Evolutionary conservation across 148 eudicot species (phyloP), one percentile per base, ranked within the genome.

Genomic region (Camellia sinensis): DNA sequence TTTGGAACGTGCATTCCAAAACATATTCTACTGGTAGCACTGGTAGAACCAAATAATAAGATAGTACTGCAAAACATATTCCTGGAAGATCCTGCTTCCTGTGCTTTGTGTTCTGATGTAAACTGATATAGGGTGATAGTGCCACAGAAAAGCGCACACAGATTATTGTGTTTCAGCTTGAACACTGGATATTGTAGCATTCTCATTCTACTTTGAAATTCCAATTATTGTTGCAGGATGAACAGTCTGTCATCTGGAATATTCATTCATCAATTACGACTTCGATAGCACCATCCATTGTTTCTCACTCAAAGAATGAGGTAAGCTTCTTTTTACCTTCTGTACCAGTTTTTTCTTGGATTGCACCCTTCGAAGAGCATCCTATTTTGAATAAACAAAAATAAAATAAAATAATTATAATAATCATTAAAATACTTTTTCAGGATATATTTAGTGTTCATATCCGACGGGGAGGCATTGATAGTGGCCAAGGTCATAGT

Each of bases 371-470:
- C 8, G 45, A 48, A 7, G 11, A 9, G 19, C 43, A 9, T 22
- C 66, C 67, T 71, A 19, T 52, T 61, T 53, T 48, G 18, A 15
- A 41, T 8, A 71, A 41, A 57, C 3, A 59, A 22, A 11, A 15
- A 70, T 60, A 44, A 41, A 29, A 29, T 29, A 29, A 29, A 29
- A 29, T 29, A 29, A 29, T 29, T 29, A 29, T 29, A 29, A 29
- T 29, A 29, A 29, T 29, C 37, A 15, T 22, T 7, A 21, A 13
- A 68, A 19, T 63, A 77, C 77, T 74, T 81, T 62, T 83, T 67
- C 91, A 96, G 99, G 99, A 96, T 87, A 6, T 96, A 54, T 67
- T 87, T 61, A 89, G 94, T 81, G 88, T 93, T 84, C 89, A 77
- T 81, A 78, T 93, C 37, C 85, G 94, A 71, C 88, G 92, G 66